Conservation (phyloP, 345 rosid species). For the Combretum micranthum region DNA sequence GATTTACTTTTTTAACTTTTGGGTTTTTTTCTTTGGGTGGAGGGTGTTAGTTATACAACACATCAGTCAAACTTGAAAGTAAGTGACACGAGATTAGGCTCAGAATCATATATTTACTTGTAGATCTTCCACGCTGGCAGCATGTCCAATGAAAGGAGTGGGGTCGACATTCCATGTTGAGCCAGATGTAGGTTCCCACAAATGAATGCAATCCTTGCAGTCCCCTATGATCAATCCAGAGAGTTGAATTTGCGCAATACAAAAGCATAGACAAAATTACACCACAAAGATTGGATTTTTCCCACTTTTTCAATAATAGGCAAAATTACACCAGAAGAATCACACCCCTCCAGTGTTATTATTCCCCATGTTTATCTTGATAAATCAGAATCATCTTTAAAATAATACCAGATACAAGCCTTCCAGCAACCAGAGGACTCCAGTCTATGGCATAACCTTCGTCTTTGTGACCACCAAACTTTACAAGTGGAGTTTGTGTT, state of each 20-base stretch:
- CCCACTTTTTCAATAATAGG: no score
- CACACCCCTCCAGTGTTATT: no score
- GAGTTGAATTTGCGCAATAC: not conserved
- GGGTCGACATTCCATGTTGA: slow-evolving; percentile 77
- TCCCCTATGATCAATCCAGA: slow-evolving; percentile 45
- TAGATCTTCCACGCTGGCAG: slow-evolving; percentile 88
- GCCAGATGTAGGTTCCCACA: slow-evolving; percentile 85
- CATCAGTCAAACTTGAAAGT: no score
- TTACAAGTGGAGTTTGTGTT: slow-evolving; percentile 69
- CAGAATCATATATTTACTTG: slow-evolving; percentile 36
- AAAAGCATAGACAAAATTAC: no score
- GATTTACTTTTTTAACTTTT: no score
- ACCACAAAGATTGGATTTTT: no score
- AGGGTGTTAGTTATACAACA: no score
- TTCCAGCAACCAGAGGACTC: slow-evolving; percentile 80
- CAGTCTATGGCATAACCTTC: slow-evolving; percentile 95
- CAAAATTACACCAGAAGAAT: no score
- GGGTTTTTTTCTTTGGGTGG: no score
- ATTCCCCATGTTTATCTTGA: no score
- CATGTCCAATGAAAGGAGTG: slow-evolving; percentile 65
- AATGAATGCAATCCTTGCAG: slow-evolving; percentile 70
- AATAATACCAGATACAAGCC: slow-evolving; percentile 71
- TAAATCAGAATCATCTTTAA: not conserved
- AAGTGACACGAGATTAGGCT: not conserved
- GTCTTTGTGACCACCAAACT: slow-evolving; percentile 80